These are phyloP conservation scores for Odontarrhena argentea DNA, from an alignment of 345 rosid genomes.

Conservation along the genomic window DNA sequence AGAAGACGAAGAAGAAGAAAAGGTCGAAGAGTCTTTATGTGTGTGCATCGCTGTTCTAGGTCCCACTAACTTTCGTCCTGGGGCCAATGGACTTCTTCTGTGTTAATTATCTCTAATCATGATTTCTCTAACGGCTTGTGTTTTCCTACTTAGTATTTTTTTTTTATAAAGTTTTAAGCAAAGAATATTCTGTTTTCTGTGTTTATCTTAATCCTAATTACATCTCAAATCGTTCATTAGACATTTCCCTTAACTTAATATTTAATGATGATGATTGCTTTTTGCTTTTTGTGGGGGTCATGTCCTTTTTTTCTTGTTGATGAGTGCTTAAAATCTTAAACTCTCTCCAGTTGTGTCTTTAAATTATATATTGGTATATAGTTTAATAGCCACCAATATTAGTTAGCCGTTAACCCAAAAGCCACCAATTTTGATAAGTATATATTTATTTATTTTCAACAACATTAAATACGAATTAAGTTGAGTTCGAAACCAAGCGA, in stretches of 20 bases:
- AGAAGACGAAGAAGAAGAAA: conserved; percentile 9
- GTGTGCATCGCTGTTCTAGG: conserved; percentile 38
- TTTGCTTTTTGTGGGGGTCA: conserved; percentile 23
- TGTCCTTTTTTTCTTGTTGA: conserved; percentile 18
- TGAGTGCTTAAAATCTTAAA: not conserved
- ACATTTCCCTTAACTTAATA: not conserved
- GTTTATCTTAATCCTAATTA: conserved; percentile 14
- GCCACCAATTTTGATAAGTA: not conserved
- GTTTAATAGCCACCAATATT: conserved; percentile 34
- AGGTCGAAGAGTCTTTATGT: conserved; percentile 25
- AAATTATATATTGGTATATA: not conserved
- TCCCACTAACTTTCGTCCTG: not conserved
- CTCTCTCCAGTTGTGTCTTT: conserved; percentile 14
- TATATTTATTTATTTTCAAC: too few relatives aligned
- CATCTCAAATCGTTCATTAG: not conserved
- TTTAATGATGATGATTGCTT: not conserved
- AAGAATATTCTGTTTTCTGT: conserved; percentile 16
- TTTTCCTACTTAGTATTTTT: not conserved
- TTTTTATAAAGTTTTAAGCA: conserved; percentile 1
- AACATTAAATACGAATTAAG: too few relatives aligned
- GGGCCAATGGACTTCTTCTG: conserved; percentile 12
- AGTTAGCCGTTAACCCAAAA: conserved; percentile 28
- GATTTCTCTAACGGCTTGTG: conserved; percentile 25
- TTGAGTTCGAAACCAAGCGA: too few relatives aligned
- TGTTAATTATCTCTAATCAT: conserved; percentile 28